Percentiles rank a stretch among this genome's conserved stretches.
Conservation (phyloP, 2,329 filamentous ascomycete genomes). For the Colletotrichum ledebouriae region DNA sequence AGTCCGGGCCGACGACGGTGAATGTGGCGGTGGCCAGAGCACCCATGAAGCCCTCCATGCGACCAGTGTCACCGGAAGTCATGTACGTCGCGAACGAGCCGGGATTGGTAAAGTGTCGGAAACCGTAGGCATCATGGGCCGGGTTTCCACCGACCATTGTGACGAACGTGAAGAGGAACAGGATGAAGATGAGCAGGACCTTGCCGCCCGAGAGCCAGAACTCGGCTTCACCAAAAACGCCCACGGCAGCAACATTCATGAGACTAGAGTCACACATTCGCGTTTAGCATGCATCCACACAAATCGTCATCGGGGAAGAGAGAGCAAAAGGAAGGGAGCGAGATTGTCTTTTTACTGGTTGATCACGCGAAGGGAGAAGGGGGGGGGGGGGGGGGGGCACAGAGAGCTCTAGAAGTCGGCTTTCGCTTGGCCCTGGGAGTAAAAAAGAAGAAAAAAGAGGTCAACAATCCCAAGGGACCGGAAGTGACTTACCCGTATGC, state of each 20-base stretch:
- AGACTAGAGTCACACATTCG: constrained; percentile 38
- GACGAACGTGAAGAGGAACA: constrained; percentile 72
- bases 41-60: constrained; percentile 78
- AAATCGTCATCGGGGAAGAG: background rate
- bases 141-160: constrained; percentile 49
- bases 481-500: constrained; percentile 35
- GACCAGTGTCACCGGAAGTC: constrained; percentile 68
- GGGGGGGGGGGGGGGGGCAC: constrained; percentile 20
- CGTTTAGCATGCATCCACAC: constrained; percentile 42
- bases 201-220: constrained; percentile 70
- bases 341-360: background rate
- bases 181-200: constrained; percentile 68
- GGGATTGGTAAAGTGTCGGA: constrained; percentile 41
- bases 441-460: background rate
- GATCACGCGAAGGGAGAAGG: constrained; percentile 24
- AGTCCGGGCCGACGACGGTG: constrained; percentile 74
- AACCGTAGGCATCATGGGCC: constrained; percentile 46
- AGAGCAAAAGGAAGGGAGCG: background rate
- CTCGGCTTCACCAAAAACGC: constrained; percentile 67
- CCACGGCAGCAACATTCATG: constrained; percentile 43
- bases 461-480: constrained; percentile 24
- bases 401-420: constrained; percentile 31
- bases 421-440: constrained; percentile 13
- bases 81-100: constrained; percentile 42
- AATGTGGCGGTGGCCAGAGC: constrained; percentile 77